Base-by-base conservation (phyloP, 2,329 filamentous ascomycete species). In the Camptophora hylomeconis region DNA sequence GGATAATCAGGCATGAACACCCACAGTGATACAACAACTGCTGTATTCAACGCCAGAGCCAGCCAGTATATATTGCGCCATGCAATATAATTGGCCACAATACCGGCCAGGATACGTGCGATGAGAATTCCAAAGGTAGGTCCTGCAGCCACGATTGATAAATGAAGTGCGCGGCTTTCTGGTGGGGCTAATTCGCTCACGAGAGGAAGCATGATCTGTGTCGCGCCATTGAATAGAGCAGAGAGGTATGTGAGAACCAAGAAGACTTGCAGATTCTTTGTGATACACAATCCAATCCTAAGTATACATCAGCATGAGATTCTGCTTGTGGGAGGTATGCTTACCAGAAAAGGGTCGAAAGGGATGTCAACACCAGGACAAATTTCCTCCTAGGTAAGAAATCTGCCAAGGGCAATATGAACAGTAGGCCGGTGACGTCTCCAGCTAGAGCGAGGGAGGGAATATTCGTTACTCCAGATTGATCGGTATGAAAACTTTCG, bases 31-130 rank as follows among this genome's bases (percentile, higher is more conserved):
- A 58, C 39, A 31, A 75, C 66, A 34, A 86, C 73, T 5, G 70
- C 45, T 41, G 69, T 74, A 52, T 87, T 80, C 0, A 80, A 57
- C 0, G 64, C 80, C 5, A 84, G 67, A 0, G 77, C 67, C 35
- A 86, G 59, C 78, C 78, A 87, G 57, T 84, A 87, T 4, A 87
- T 72, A 32, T 69, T 70, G 14, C 80, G 65, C 81, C 81, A 87
- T 37, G 66, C 63, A 0, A 72, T 74, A 45, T 70, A 82, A 43
- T 81, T 70, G 1, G 80, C 71, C 17, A 86, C 62, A 19, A 82
- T 71, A 1, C 81, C 80, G 0, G 79, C 75, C 1, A 87, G 62
- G 0, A 87, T 59, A 2, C 81, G 72, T 0, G 80, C 81, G 32
- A 84, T 58, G 2, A 89, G 62, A 38, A 87, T 70, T 10, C 80